Evolutionary conservation across 2,329 filamentous ascomycete genomes (phyloP).

Genomic region (Aureobasidium sp.): DNA sequence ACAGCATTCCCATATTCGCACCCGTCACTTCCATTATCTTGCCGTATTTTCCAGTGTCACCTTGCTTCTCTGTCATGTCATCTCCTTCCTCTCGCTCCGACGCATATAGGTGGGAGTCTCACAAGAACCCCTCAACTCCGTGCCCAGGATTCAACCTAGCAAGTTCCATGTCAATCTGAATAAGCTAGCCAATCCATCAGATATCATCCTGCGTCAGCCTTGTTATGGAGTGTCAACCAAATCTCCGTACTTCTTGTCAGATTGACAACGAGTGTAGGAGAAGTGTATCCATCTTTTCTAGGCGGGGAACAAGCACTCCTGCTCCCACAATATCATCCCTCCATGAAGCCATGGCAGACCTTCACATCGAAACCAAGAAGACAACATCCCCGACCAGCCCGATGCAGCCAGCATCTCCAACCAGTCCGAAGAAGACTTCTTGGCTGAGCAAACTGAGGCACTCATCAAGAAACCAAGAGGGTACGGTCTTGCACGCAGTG

Average conservation of each 20-base stretch:
- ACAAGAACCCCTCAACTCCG: background rate
- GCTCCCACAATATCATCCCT: slow-evolving; percentile 20
- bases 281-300: slow-evolving; percentile 32
- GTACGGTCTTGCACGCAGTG: slow-evolving; percentile 28
- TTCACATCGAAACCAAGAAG: background rate
- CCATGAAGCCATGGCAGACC: slow-evolving; percentile 15
- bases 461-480: background rate
- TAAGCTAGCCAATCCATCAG: background rate
- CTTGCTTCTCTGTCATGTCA: background rate
- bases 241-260: background rate
- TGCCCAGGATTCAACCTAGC: background rate
- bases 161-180: background rate
- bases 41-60: background rate
- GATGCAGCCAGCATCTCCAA: slow-evolving; percentile 5
- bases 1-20: slow-evolving; percentile 2
- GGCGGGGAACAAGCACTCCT: slow-evolving; percentile 26
- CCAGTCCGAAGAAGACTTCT: slow-evolving; percentile 16
- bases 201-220: background rate
- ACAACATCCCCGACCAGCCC: slow-evolving; percentile 14
- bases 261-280: slow-evolving; percentile 18
- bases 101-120: background rate
- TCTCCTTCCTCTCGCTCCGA: background rate
- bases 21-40: slow-evolving; percentile 5
- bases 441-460: slow-evolving; percentile 12
- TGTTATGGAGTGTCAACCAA: background rate